phyloP scores from a whole-genome alignment of 371 early-diverging fungal species.

The Mucor piriformis region DNA sequence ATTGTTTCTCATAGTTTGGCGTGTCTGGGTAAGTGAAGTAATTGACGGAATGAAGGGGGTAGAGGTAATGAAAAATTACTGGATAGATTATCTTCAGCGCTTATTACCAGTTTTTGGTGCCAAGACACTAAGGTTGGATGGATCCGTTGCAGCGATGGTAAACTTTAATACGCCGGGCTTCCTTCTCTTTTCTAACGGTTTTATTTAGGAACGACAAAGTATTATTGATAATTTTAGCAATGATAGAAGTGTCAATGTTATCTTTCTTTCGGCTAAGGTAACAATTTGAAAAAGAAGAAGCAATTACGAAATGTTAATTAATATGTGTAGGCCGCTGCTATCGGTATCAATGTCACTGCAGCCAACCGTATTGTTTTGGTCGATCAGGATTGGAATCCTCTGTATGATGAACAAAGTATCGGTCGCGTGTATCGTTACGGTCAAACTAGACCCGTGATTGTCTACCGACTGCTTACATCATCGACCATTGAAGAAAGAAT shows the following conservation, averaged over 20 bases:
- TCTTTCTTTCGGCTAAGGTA: conserved; percentile 75
- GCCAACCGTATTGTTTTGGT: conserved; percentile 89
- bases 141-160: conserved; percentile 35
- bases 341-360: conserved; percentile 88
- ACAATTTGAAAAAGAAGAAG: not conserved
- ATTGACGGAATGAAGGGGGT: not conserved
- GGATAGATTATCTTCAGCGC: conserved; percentile 57
- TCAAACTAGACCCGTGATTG: conserved; percentile 53
- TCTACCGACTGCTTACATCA: conserved; percentile 55
- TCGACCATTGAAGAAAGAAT: conserved; percentile 44
- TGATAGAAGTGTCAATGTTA: conserved; percentile 46
- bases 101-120: conserved; percentile 15
- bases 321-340: conserved; percentile 67
- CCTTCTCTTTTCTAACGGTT: not conserved
- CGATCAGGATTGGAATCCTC: conserved; percentile 98
- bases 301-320: too few relatives aligned
- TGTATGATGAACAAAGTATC: conserved; percentile 87
- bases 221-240: conserved; percentile 81
- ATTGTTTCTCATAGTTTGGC: conserved; percentile 76
- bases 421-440: conserved; percentile 73
- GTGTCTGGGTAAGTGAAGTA: conserved; percentile 43
- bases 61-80: not conserved
- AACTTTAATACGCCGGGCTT: conserved; percentile 8
- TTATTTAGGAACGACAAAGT: conserved; percentile 58
- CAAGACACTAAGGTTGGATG: conserved; percentile 55